Base-by-base conservation (phyloP, 1,139 yeast species). In the Sporopachydermia cereana region DNA sequence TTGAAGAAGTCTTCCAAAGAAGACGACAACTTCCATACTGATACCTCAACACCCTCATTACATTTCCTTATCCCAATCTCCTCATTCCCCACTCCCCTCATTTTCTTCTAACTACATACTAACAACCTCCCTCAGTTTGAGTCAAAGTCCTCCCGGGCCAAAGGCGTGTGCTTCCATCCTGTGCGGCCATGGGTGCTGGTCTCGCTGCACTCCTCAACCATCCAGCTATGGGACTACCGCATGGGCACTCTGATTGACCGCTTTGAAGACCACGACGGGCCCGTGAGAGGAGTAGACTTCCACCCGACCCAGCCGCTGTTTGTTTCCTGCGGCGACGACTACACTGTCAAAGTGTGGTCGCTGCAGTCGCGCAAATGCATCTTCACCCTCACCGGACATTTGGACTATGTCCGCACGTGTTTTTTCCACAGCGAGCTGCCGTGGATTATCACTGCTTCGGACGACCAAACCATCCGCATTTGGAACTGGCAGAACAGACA, bases 401-500 rank as follows among this genome's bases (percentile, higher is more conserved):
- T 91, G 66, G 99, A 93, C 66, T 93, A 89, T 62, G 85, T 91
- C 48, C 77, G 99, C 62, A 84, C 95, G 9, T 97, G 88, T 41
- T 84, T 80, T 53, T 93, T 93, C 76, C 99, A 93, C 66, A 84
- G 80, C 57, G 96, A 89, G 60, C 73, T 93, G 60, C 99, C 99
- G 9, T 93, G 98, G 98, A 84, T 93, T 58, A 77, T 93, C 51
- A 83, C 96, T 21, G 83, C 94, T 52, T 86, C 96, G 36, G 99
- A 93, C 63, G 99, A 93, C 69, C 98, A 93, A 67, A 93, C 99
- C 41, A 88, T 93, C 54, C 76, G 98, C 60, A 91, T 93, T 55
- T 93, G 99, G 99, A 93, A 93, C 67, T 93, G 98, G 98, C 98
- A 93, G 69, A 89, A 89, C 62, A 81, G 98, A 56, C 94, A 88